Evolutionary conservation across 768 basidiomycete species (phyloP).

Genomic region (Amanita subjunquillea): DNA sequence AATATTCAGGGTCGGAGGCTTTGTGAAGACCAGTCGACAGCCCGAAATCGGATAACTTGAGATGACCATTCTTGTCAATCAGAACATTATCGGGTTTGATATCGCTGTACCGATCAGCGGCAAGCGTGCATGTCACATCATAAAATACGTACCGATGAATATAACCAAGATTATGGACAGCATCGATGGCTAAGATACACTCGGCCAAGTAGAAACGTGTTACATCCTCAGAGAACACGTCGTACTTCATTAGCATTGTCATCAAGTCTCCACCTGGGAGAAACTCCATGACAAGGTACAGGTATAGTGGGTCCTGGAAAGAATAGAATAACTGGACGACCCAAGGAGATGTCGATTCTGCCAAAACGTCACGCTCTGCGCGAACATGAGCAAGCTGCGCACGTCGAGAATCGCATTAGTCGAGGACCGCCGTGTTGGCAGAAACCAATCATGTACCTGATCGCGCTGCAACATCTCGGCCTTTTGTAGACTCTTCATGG

Average conservation of each 20-base stretch:
- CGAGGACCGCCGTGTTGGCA: background rate
- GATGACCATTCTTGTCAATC: conserved; percentile 93
- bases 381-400: conserved; percentile 89
- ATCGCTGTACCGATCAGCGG: conserved; percentile 46
- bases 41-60: conserved; percentile 97
- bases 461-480: conserved; percentile 99
- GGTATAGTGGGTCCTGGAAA: conserved; percentile 92
- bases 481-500: conserved; percentile 98
- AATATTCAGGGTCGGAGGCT: conserved; percentile 87
- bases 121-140: background rate
- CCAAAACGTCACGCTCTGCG: conserved; percentile 92
- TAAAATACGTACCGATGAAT: conserved; percentile 74
- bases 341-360: conserved; percentile 95
- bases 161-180: conserved; percentile 96
- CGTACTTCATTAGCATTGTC: conserved; percentile 99
- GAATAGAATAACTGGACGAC: conserved; percentile 97
- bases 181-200: conserved; percentile 95
- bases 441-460: conserved; percentile 44
- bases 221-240: conserved; percentile 97
- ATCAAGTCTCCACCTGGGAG: conserved; percentile 93
- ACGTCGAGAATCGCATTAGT: background rate
- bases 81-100: conserved; percentile 99
- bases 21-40: conserved; percentile 97
- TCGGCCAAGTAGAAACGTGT: conserved; percentile 99
- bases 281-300: conserved; percentile 93